These are phyloP conservation scores for Oryza meyeriana DNA, from an alignment of 176 grass and related monocot genomes.

Conservation along the genomic window DNA sequence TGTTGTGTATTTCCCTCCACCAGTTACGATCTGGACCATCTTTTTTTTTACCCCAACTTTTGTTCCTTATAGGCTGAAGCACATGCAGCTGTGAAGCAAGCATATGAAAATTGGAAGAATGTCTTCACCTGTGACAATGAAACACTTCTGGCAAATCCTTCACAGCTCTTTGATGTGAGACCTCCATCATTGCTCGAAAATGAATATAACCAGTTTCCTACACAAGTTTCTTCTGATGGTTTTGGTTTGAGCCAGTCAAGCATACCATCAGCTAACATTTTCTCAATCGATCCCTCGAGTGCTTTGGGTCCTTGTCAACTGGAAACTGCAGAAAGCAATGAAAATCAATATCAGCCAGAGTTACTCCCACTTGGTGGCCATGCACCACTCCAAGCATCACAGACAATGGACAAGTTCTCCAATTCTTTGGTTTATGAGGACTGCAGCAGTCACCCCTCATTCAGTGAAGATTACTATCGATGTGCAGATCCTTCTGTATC, in stretches of 20 bases:
- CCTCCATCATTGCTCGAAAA: slow-evolving; percentile 40
- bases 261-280: slow-evolving; percentile 56
- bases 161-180: slow-evolving; percentile 34
- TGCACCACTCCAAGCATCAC: slow-evolving; percentile 19
- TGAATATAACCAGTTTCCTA: slow-evolving; percentile 41
- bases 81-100: slow-evolving; percentile 50
- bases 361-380: slow-evolving; percentile 7
- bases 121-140: slow-evolving; percentile 50
- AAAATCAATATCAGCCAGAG: slow-evolving; percentile 34
- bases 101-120: slow-evolving; percentile 70
- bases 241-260: slow-evolving; percentile 51
- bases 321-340: slow-evolving; percentile 25
- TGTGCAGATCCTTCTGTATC: slow-evolving; percentile 48
- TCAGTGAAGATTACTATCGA: slow-evolving; percentile 32
- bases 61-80: slow-evolving; percentile 61
- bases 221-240: slow-evolving; percentile 32
- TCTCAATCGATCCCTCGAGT: slow-evolving; percentile 39
- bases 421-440: slow-evolving; percentile 60
- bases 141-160: slow-evolving; percentile 29
- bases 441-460: slow-evolving; percentile 35
- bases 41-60: slow-evolving; percentile 12
- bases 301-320: slow-evolving; percentile 28
- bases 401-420: slow-evolving; percentile 43
- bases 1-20: neutral
- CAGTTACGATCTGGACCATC: neutral